Base-by-base conservation (phyloP, 176 grass and related monocot genomes). In the Hyparrhenia diplandra region DNA sequence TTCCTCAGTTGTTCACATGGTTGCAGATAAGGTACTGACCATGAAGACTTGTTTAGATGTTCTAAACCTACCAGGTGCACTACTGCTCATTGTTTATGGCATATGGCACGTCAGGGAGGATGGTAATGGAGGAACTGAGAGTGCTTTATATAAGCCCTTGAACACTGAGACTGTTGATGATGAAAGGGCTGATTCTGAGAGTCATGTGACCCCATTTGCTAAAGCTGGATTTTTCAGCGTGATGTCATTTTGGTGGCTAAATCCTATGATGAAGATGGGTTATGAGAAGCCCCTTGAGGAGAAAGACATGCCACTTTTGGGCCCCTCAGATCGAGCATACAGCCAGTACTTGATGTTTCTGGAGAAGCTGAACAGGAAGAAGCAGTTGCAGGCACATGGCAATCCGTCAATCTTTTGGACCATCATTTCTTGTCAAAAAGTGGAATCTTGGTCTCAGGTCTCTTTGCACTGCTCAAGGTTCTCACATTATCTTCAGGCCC, bases 191-290 rank as follows among this genome's bases (percentile, higher is more conserved):
- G 86, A 91, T 71, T 67, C 81, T 51, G 66, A 88, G 55, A 57
- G 18, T 54, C 32, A 63, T 67, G 82, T 82, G 7, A 86, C 92
- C 63, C 71, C 78, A 31, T 92, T 95, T 67, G 88, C 90, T 29
- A 82, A 76, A 79, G 92, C 92, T 76, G 86, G 88, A 1, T 82
- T 88, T 75, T 84, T 95, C 61, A 95, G 88, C 54, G 47, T 72
- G 43, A 91, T 98, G 90, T 82, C 92, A 20, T 98, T 98, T 75
- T 93, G 92, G 92, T 98, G 95, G 92, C 42, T 98, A 64, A 98
- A 95, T 41, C 74, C 82, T 39, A 82, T 98, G 83, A 93, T 98
- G 88, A 95, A 89, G 84, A 88, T 80, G 79, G 95, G 95, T 29
- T 89, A 89, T 36, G 67, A 86, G 60, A 98, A 91, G 27, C 95